Conservation (phyloP, 805 yeast genomes). For the Blastobotrys muscicola region DNA sequence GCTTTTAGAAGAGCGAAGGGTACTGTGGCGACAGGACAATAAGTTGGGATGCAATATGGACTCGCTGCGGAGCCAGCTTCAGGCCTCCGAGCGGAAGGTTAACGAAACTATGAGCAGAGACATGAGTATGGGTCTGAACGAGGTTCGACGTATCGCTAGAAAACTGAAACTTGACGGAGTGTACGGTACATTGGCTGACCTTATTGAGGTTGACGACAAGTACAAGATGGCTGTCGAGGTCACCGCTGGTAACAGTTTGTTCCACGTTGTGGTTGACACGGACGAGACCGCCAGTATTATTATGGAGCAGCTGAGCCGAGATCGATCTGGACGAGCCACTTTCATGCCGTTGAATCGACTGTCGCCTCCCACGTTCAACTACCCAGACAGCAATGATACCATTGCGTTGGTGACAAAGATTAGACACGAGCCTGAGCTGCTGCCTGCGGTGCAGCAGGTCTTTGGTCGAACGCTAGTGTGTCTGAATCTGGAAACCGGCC, state of each 20-base stretch:
- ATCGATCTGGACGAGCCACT: constrained; percentile 75
- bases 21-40: constrained; percentile 72
- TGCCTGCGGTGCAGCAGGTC: constrained; percentile 63
- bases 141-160: constrained; percentile 54
- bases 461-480: constrained; percentile 79
- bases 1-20: constrained; percentile 58
- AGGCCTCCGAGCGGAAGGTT: constrained; percentile 48
- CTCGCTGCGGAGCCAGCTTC: constrained; percentile 45
- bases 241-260: constrained; percentile 77
- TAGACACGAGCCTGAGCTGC: constrained; percentile 46
- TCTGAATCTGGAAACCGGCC: constrained; percentile 55
- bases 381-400: constrained; percentile 56
- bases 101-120: constrained; percentile 39
- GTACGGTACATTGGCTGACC: constrained; percentile 78
- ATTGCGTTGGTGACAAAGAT: constrained; percentile 75
- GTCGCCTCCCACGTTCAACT: constrained; percentile 30
- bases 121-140: constrained; percentile 44
- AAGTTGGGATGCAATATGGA: constrained; percentile 48
- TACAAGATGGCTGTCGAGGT: constrained; percentile 83
- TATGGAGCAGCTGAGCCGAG: constrained; percentile 64
- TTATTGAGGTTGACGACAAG: constrained; percentile 71
- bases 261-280: constrained; percentile 81
- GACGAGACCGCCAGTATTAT: constrained; percentile 74
- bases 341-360: constrained; percentile 83
- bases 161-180: constrained; percentile 47